A percentile compares a stretch with the other conserved stretches of the same genome.
phyloP scores from a whole-genome alignment of 805 yeast genomes.

The Lachancea fermentati region DNA sequence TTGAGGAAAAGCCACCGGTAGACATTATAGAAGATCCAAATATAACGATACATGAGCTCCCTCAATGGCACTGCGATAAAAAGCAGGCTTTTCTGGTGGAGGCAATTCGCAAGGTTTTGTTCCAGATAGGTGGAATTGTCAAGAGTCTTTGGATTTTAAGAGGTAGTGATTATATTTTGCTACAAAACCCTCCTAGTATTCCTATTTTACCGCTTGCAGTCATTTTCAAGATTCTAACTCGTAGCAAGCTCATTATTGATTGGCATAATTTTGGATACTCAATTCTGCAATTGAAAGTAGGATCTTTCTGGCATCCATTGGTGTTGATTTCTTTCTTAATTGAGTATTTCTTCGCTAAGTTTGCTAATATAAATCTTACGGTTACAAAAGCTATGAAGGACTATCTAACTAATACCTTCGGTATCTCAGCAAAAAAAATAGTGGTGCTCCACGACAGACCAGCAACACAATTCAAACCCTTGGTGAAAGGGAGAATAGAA shows the following conservation, averaged over 20 bases:
- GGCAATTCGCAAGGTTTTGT: constrained; percentile 44
- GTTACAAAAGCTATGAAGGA: constrained; percentile 73
- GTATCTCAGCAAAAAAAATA: constrained; percentile 42
- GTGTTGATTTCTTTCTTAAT: constrained; percentile 56
- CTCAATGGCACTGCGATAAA: constrained; percentile 6
- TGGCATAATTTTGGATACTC: constrained; percentile 96
- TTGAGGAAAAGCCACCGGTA: constrained; percentile 49
- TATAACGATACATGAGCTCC: constrained; percentile 43
- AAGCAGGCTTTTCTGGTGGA: constrained; percentile 5
- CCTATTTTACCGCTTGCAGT: constrained; percentile 70
- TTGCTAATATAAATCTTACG: constrained; percentile 68
- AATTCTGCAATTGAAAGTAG: constrained; percentile 63
- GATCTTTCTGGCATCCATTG: constrained; percentile 47
- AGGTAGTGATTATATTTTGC: constrained; percentile 61
- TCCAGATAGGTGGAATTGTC: constrained; percentile 48
- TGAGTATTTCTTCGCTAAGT: constrained; percentile 57
- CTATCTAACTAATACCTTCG: constrained; percentile 53
- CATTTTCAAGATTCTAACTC: constrained; percentile 45
- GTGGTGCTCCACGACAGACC: constrained; percentile 84
- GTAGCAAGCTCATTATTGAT: constrained; percentile 69
- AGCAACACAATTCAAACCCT: constrained; percentile 57
- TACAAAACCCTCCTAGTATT: constrained; percentile 90
- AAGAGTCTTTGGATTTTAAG: constrained; percentile 46
- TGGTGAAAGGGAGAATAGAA: constrained; percentile 19
- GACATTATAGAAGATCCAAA: constrained; percentile 46